Evolutionary conservation across 208 protist genomes (phyloP).

Genomic region (Tritrichomonas musculus): DNA sequence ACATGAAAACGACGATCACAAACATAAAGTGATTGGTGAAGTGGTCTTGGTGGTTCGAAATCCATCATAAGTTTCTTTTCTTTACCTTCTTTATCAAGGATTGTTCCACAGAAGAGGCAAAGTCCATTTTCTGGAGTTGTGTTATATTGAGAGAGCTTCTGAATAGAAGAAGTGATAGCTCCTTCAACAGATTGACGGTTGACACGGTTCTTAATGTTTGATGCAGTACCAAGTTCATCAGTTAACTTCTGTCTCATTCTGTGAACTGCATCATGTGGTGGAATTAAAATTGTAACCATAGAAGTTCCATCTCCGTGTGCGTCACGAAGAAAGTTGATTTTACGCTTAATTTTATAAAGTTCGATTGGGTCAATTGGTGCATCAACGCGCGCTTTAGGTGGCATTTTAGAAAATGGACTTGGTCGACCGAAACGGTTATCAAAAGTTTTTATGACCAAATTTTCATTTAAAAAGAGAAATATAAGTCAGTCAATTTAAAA

Average conservation of each 20-base stretch:
- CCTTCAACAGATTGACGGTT: slow-evolving; percentile 78
- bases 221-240: slow-evolving; percentile 97
- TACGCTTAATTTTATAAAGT: slow-evolving; percentile 97
- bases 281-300: slow-evolving; percentile 98
- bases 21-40: slow-evolving; percentile 96
- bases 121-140: slow-evolving; percentile 86
- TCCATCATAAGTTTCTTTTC: slow-evolving; percentile 97
- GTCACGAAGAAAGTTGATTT: slow-evolving; percentile 91
- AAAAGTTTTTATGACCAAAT: too few relatives aligned
- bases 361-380: slow-evolving; percentile 61
- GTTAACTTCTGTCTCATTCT: slow-evolving; percentile 92
- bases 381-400: not conserved
- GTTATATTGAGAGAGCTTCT: slow-evolving; percentile 77
- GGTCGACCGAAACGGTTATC: not conserved
- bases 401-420: not conserved
- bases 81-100: slow-evolving; percentile 95
- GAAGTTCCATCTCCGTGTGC: slow-evolving; percentile 92
- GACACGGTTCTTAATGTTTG: slow-evolving; percentile 98
- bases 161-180: slow-evolving; percentile 75
- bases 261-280: slow-evolving; percentile 92
- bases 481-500: too few relatives aligned
- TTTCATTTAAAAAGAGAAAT: too few relatives aligned
- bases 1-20: slow-evolving; percentile 67
- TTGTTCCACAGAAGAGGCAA: slow-evolving; percentile 95
- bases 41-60: slow-evolving; percentile 98